Conservation (phyloP, 2,329 filamentous ascomycete species). For the Diaporthe helianthi region DNA sequence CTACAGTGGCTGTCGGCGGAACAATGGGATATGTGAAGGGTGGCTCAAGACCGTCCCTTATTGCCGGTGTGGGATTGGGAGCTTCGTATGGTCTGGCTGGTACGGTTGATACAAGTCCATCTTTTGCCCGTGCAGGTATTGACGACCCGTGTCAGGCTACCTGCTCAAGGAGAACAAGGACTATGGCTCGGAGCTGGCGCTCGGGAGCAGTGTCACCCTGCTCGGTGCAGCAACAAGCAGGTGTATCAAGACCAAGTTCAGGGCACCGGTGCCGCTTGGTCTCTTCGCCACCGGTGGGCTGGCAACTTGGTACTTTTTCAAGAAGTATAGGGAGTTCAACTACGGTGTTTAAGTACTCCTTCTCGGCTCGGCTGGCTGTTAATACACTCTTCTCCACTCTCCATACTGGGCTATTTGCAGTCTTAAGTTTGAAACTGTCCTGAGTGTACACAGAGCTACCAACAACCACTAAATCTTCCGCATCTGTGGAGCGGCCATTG, state of each 20-base stretch:
- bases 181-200: slow-evolving; percentile 50
- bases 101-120: slow-evolving; percentile 16
- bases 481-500: neutral
- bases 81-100: slow-evolving; percentile 44
- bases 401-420: neutral
- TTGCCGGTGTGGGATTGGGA: slow-evolving; percentile 44
- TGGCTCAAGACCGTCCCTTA: slow-evolving; percentile 43
- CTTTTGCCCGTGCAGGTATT: neutral
- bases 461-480: neutral
- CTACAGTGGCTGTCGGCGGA: slow-evolving; percentile 44
- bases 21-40: slow-evolving; percentile 43
- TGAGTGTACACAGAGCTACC: neutral
- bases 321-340: slow-evolving; percentile 50
- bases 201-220: slow-evolving; percentile 49
- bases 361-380: neutral
- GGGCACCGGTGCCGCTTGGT: slow-evolving; percentile 46
- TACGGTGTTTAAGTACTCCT: slow-evolving; percentile 45
- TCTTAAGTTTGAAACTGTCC: neutral
- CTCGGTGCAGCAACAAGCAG: slow-evolving; percentile 48
- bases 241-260: slow-evolving; percentile 48
- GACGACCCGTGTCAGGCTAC: slow-evolving; percentile 42
- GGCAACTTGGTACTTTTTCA: slow-evolving; percentile 51
- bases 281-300: slow-evolving; percentile 45
- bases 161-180: slow-evolving; percentile 51
- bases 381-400: slow-evolving; percentile 1